phyloP scores from a whole-genome alignment of 2,329 filamentous ascomycete genomes.

The Pestalotiopsis sp. region DNA sequence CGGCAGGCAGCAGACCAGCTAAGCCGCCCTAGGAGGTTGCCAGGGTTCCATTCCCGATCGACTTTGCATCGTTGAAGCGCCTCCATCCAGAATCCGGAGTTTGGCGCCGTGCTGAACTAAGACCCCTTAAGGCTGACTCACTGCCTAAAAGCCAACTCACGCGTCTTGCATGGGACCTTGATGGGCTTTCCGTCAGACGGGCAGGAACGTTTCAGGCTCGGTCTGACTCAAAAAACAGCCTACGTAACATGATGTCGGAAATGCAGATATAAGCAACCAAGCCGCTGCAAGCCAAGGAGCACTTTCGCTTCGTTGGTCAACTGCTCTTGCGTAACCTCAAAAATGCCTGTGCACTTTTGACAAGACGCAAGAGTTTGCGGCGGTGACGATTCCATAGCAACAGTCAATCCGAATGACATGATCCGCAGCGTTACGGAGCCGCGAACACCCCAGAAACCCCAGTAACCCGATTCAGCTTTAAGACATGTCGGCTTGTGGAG shows the following conservation, averaged over 20 bases:
- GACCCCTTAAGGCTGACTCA: slow-evolving; percentile 3
- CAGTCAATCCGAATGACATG: not conserved
- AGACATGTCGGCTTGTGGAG: not conserved
- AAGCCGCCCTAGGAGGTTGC: not conserved
- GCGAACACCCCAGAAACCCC: not conserved
- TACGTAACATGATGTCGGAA: too few relatives aligned
- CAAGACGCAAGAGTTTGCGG: too few relatives aligned
- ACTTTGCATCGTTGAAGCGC: not conserved
- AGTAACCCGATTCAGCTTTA: not conserved
- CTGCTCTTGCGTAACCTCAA: too few relatives aligned
- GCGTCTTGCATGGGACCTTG: too few relatives aligned
- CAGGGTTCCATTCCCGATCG: not conserved
- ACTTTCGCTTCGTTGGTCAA: too few relatives aligned
- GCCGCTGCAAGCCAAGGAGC: too few relatives aligned
- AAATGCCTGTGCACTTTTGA: too few relatives aligned
- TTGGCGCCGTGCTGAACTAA: not conserved
- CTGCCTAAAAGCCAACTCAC: not conserved
- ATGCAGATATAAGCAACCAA: too few relatives aligned
- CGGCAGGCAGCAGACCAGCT: not conserved
- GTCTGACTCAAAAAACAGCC: too few relatives aligned
- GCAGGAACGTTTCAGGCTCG: too few relatives aligned
- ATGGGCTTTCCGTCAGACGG: too few relatives aligned
- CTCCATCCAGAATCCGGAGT: not conserved
- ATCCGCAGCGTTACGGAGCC: not conserved
- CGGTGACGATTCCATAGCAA: too few relatives aligned